phyloP scores from a whole-genome alignment of 257 asterid genomes.

The Capsicum chinense region DNA sequence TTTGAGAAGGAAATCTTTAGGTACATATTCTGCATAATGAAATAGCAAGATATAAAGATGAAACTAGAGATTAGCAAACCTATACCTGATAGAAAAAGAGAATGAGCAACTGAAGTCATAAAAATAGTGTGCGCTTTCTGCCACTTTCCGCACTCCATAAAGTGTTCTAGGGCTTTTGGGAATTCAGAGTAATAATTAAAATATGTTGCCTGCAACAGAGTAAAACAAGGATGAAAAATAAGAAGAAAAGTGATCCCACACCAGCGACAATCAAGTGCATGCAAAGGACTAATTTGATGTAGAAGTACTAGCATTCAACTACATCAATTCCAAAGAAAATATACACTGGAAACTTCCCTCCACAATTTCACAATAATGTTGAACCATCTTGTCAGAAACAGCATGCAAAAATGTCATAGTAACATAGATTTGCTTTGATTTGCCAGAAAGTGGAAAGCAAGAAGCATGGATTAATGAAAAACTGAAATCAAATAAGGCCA shows the following conservation, averaged over 20 bases:
- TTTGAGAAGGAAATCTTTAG: neutral
- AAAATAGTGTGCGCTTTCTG: conserved; percentile 92
- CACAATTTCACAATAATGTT: neutral
- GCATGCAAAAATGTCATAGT: conserved; percentile 27
- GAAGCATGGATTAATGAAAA: conserved; percentile 7
- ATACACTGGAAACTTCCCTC: neutral
- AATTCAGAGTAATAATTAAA: conserved; percentile 69
- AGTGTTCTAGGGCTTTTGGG: conserved; percentile 80
- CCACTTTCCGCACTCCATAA: conserved; percentile 83
- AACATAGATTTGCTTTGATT: conserved; percentile 25
- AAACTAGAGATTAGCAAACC: conserved; percentile 12
- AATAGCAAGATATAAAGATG: conserved; percentile 19
- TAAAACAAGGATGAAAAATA: conserved; percentile 35
- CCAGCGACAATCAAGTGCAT: conserved; percentile 24
- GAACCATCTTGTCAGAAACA: conserved; percentile 14
- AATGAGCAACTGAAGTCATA: conserved; percentile 77
- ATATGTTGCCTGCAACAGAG: conserved; percentile 77
- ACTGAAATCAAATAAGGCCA: conserved; percentile 29
- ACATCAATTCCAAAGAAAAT: neutral
- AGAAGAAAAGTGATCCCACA: conserved; percentile 23
- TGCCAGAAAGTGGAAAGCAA: conserved; percentile 16
- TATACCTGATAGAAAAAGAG: conserved; percentile 79
- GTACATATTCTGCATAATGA: neutral
- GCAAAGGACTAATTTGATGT: neutral
- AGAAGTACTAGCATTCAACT: conserved; percentile 4